phyloP scores from a whole-genome alignment of 371 early-diverging fungal genomes.

The Circinella umbellata region DNA sequence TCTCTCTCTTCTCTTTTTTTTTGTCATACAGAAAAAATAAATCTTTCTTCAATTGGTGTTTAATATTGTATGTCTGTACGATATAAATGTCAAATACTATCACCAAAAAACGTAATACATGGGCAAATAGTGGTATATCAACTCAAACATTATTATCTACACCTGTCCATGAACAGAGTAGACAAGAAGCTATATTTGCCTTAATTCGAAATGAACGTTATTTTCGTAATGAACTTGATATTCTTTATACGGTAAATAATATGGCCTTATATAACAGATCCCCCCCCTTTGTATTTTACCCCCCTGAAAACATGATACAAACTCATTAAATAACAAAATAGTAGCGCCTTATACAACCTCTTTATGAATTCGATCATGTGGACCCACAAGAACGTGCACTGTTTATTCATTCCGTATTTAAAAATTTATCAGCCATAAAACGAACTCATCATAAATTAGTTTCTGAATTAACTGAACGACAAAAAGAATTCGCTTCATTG shows the following conservation, averaged over 20 bases:
- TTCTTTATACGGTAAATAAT: not conserved
- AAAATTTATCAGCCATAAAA: not conserved
- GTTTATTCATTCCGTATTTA: not conserved
- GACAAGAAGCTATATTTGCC: constrained; percentile 4
- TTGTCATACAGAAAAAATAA: too few relatives aligned
- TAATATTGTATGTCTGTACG: too few relatives aligned
- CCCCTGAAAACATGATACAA: not conserved
- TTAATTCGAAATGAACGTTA: not conserved
- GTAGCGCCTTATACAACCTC: not conserved
- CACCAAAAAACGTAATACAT: not conserved
- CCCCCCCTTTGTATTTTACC: not conserved
- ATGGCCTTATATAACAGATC: too few relatives aligned
- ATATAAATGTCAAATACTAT: not conserved
- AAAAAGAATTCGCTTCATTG: not conserved
- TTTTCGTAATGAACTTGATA: not conserved
- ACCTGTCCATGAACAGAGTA: constrained; percentile 1
- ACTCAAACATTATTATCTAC: not conserved
- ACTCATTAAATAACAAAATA: not conserved
- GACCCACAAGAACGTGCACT: constrained; percentile 1
- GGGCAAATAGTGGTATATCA: not conserved
- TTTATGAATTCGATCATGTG: constrained; percentile 2
- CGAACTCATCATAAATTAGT: not conserved
- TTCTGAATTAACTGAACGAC: not conserved
- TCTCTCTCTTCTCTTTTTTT: too few relatives aligned
- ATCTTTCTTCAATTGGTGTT: too few relatives aligned